These are phyloP conservation scores for Phytophthora vignae DNA, from an alignment of 352 stramenopile species.

Conservation along the genomic window DNA sequence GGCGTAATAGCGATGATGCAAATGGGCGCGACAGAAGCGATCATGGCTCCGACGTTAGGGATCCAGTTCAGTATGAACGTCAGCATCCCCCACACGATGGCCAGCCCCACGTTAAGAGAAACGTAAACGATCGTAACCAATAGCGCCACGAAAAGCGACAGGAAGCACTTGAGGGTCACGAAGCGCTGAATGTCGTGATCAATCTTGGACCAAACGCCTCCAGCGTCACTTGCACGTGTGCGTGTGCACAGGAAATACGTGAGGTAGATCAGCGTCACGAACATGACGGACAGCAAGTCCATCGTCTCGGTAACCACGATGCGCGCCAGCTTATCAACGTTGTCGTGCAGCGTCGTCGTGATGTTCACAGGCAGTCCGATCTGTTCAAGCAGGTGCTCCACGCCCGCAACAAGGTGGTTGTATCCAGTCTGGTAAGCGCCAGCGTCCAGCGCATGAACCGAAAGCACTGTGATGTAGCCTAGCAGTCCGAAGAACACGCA, in stretches of 20 bases:
- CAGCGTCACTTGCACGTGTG: constrained; percentile 83
- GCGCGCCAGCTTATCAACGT: constrained; percentile 88
- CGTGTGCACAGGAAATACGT: constrained; percentile 91
- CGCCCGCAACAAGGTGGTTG: constrained; percentile 67
- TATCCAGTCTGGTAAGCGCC: constrained; percentile 87
- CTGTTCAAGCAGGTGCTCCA: constrained; percentile 74
- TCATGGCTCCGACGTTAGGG: constrained; percentile 90
- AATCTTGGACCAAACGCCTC: constrained; percentile 90
- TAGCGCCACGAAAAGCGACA: constrained; percentile 88
- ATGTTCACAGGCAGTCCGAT: constrained; percentile 89
- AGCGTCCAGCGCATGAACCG: constrained; percentile 84
- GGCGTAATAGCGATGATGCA: constrained; percentile 91
- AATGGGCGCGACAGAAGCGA: constrained; percentile 82
- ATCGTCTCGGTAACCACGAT: constrained; percentile 89
- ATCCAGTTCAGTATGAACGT: constrained; percentile 93
- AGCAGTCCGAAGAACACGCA: constrained; percentile 89
- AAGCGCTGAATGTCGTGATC: constrained; percentile 91
- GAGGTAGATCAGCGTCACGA: constrained; percentile 91
- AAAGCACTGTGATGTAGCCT: constrained; percentile 90
- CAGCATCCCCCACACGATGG: constrained; percentile 90
- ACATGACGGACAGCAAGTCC: constrained; percentile 91
- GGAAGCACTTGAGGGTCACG: constrained; percentile 89
- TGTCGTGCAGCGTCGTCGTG: constrained; percentile 90
- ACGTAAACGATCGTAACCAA: constrained; percentile 91
- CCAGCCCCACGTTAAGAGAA: constrained; percentile 88